Base-by-base conservation (phyloP, 192 early-diverging fungal species). In the Backusella australiensis region DNA sequence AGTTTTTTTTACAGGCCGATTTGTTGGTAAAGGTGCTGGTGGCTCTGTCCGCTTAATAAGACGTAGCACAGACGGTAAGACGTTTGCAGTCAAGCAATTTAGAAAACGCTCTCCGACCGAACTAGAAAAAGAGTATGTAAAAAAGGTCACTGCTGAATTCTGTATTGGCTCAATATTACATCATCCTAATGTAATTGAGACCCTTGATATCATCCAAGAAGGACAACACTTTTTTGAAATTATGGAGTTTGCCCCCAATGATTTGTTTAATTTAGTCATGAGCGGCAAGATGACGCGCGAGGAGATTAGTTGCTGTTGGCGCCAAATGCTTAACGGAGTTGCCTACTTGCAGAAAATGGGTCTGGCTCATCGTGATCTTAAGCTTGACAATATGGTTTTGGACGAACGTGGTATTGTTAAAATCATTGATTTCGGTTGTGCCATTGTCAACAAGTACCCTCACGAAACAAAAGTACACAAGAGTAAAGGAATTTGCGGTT, bases 171-270 rank as follows among this genome's bases (percentile, higher is more conserved):
- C 91, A 6, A 91, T 89, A 6, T 83, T 94, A n/a, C 92, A 92
- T 78, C 92, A 95, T 77, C 83, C 86, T 49, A 94, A 94, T 77
- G 88, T 95, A 29, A 92, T 94, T 42, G 93, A 94, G 78, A 94
- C 92, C 0, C 67, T 94, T 66, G 92, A 94, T 77, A 90, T 95
- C 71, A 88, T 95, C 23, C 89, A 91, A 78, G 93, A 93, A 75
- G 85, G 87, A 21, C 34, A 42, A 21, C 86, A 83, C 38, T 90
- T 90, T 34, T 94, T 89, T 69, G 88, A 94, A 84, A 90, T 95
- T 67, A 93, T 95, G 95, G 98, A 99, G 83, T 98, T 93, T 90
- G 95, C 94, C 42, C 93, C 93, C 69, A 93, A 94, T 63, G 98
- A 99, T 83, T 86, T 99, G 71, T 99, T 93, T 73, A 88, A 88